Base-by-base conservation (phyloP, 2,329 filamentous ascomycete genomes). In the Emmonsiellopsis sp. region DNA sequence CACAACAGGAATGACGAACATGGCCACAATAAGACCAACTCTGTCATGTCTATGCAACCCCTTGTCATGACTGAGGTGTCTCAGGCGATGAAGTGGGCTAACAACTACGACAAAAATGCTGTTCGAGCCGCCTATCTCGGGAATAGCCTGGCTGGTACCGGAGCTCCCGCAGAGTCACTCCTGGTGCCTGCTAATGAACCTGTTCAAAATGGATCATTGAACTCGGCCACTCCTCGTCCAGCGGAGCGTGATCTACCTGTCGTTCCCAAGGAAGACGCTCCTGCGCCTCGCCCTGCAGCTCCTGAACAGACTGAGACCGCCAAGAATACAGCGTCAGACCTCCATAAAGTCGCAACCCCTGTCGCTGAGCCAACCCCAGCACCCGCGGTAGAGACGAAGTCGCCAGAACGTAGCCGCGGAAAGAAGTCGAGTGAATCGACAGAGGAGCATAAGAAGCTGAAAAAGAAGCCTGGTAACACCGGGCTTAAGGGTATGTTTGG, bases 81-180 rank as follows among this genome's bases (percentile, higher is more conserved):
- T 7, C 87, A 90, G 26, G 93, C 93, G 1, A 86, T 98, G 84
- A 95, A 95, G 70, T 98, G 93, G 93, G 89, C 92, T 34, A 92
- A 79, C 69, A 90, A 90, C 63, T 97, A 96, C 67, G 93, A 97
- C 71, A 94, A 93, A 71, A 85, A 93, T 63, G 78, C 85, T 7
- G 85, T 95, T 57, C 84, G 90, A 52, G 84, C 89, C 58, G 84
- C 88, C n/a, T 97, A 97, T 69, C 77, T 97, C 50, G 81, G 83
- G 45, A 85, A 94, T 65, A 75, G 73, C 47, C 82, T 78, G 59
- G 84, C 86, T 42, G 90, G 91, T 20, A 86, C 82, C 55, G 88
- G 88, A 10, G 58, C 74, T 16, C 76, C 73, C 1, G 70, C 73
- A 41, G 73, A 76, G 13, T 73, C 76, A 10, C 69, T 77, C 35